Evolutionary conservation across 371 early-diverging fungal species (phyloP), one percentile per base, ranked within the genome.

Genomic region (Capillidium heterosporum): DNA sequence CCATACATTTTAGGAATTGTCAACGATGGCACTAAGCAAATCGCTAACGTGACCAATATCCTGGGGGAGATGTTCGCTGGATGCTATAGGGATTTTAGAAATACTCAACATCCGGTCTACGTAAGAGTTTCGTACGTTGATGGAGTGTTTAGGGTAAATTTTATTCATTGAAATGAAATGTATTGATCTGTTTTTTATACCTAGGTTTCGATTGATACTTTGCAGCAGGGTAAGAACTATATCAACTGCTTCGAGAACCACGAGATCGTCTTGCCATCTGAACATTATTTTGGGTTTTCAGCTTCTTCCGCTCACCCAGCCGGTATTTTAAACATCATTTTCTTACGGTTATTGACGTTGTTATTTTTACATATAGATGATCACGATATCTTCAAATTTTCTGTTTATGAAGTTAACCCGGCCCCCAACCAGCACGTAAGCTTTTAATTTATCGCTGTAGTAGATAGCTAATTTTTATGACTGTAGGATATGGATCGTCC

Each of bases 231-330:
- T 13, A 62, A 68, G 31, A 67, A 72, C 32, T 82, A 75, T 65
- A 65, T 71, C 26, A 64, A 69, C 41, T 87, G 91, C 59, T 75
- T 86, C 58, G 74, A 74, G 46, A 62, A 69, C 31, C 62, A 71
- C 40, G 66, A 74, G 44, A 65, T 84, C 28, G 60, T 67, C 19
- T 64, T 91, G 42, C 91, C 91, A 3, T 63, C 69, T 29, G 82
- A 78, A 19, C 84, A 87, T 61, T 75, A 80, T 63, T 91, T 91
- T 77, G 91, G 91, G 35, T 27, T 87, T 10, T 77, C 83, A 57
- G 81, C 74, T 71, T 51, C 59, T 2, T 59, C 59, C 24, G 49
- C 47, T 31, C 46, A 40, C n/a, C 52, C 51, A 19, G 55, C 47
- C n/a, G 59, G 51, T 58, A 42, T n/a, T 15, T 32, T 1, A 26